Evolutionary conservation across 768 basidiomycete species (phyloP).

Genomic region (Kockovaella imperatae): DNA sequence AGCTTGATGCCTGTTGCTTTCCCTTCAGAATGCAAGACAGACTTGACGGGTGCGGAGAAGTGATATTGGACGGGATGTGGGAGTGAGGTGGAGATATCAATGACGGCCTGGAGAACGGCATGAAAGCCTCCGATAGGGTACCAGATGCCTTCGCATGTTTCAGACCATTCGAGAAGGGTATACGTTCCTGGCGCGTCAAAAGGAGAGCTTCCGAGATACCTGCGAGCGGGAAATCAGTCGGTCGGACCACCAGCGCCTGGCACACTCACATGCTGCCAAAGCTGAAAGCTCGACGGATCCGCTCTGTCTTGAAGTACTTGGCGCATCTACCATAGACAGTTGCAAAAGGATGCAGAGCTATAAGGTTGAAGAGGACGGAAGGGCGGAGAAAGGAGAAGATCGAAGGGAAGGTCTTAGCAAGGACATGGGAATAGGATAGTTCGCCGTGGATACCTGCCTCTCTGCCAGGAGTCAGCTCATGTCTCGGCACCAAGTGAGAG

Average conservation of each 20-base stretch:
- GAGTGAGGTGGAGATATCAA: conserved; percentile 38
- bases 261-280: conserved; percentile 47
- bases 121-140: conserved; percentile 42
- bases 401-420: conserved; percentile 45
- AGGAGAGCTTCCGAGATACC: conserved; percentile 46
- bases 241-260: not conserved
- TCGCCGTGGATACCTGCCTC: conserved; percentile 43
- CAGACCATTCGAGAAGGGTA: conserved; percentile 47
- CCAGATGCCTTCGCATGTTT: conserved; percentile 47
- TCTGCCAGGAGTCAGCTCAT: conserved; percentile 11
- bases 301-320: conserved; percentile 43
- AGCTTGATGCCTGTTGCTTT: conserved; percentile 44
- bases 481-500: not conserved
- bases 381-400: conserved; percentile 44
- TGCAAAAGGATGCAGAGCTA: conserved; percentile 43
- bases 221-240: conserved; percentile 4
- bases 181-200: conserved; percentile 49
- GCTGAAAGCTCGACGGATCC: conserved; percentile 46
- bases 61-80: conserved; percentile 42
- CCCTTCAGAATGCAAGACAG: conserved; percentile 36
- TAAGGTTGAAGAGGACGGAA: conserved; percentile 39
- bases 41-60: conserved; percentile 42
- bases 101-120: conserved; percentile 41
- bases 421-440: conserved; percentile 45
- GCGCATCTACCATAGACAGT: conserved; percentile 38